Base-by-base conservation (phyloP, 192 early-diverging fungal genomes). In the Dissophora ornata region DNA sequence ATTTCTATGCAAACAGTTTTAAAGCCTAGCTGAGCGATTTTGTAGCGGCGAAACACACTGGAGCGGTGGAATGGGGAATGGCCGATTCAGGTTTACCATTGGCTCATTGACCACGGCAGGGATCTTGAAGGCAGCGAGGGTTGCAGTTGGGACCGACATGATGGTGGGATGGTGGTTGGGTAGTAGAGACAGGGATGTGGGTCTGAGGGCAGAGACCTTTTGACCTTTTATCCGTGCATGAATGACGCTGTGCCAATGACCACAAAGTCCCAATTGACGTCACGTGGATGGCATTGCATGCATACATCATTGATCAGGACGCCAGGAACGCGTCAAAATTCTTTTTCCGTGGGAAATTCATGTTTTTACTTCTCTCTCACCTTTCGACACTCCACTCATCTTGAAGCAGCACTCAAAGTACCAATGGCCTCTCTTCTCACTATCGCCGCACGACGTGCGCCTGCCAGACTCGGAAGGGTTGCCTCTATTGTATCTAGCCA, bases 71-170 rank as follows among this genome's bases (percentile, higher is more conserved):
- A 28, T 46, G 13, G 16, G 34, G 36, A n/a, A n/a, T n/a, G n/a
- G n/a, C n/a, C n/a, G n/a, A 16, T 18, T 28, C 32, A 7, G 30
- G 21, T 30, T 70, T 81, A 89, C 88, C 86, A 93, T 93, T 32
- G 93, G 92, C 88, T 97, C 96, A 81, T 97, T 97, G 34, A 81
- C 66, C 54, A 95, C 89, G 51, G 85, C 82, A 16, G 96, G 96
- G 61, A 97, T 81, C 71, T 81, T 85, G 87, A 95, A 94, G 53
- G 82, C 80, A 38, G 91, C 94, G 73, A 95, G 90, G 41, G 86
- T 84, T 55, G 85, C 80, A 62, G 82, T 81, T 54, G 75, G 75
- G 56, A 80, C 69, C 44, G 81, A 81, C 77, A 84, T 83, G 36
- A 46, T 66, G 30, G 25, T n/a, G n/a, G n/a, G n/a, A n/a, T n/a